phyloP scores from a whole-genome alignment of 176 grass and related monocot genomes.

The Juncus inflexus region DNA sequence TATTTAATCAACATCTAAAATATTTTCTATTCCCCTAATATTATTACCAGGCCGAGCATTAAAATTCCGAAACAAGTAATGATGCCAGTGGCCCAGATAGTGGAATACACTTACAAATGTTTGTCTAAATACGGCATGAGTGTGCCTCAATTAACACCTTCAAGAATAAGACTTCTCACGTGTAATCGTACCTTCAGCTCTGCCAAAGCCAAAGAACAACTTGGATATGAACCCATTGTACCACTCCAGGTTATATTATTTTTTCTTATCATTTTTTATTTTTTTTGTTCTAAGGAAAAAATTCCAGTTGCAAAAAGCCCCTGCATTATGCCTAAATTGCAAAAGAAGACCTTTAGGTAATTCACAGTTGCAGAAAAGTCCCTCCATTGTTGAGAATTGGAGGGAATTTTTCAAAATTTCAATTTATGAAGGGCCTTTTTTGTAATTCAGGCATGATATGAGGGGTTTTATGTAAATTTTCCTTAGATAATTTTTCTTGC shows the following conservation, averaged over 20 bases:
- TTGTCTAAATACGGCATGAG: constrained; percentile 84
- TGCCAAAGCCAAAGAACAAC: constrained; percentile 84
- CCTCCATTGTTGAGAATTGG: too few species aligned
- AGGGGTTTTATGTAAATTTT: too few species aligned
- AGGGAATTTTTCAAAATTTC: too few species aligned
- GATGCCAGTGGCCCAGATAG: constrained; percentile 86
- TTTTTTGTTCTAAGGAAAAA: too few species aligned
- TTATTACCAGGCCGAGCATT: constrained; percentile 66
- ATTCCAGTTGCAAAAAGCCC: too few species aligned
- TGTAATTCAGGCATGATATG: too few species aligned
- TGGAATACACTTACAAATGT: constrained; percentile 80
- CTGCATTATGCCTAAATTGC: too few species aligned
- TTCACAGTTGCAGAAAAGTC: too few species aligned
- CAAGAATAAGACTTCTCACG: constrained; percentile 84
- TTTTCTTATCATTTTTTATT: background rate
- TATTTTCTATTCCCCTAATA: constrained; percentile 25
- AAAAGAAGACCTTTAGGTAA: too few species aligned
- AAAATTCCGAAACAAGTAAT: constrained; percentile 88
- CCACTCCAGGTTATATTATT: constrained; percentile 60
- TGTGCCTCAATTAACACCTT: constrained; percentile 94
- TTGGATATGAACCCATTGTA: constrained; percentile 91
- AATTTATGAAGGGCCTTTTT: too few species aligned
- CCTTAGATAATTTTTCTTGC: too few species aligned
- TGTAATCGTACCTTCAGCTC: constrained; percentile 90
- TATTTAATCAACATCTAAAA: background rate